Conservation (phyloP, 2,329 filamentous ascomycete species). For the Calonectria pteridis region DNA sequence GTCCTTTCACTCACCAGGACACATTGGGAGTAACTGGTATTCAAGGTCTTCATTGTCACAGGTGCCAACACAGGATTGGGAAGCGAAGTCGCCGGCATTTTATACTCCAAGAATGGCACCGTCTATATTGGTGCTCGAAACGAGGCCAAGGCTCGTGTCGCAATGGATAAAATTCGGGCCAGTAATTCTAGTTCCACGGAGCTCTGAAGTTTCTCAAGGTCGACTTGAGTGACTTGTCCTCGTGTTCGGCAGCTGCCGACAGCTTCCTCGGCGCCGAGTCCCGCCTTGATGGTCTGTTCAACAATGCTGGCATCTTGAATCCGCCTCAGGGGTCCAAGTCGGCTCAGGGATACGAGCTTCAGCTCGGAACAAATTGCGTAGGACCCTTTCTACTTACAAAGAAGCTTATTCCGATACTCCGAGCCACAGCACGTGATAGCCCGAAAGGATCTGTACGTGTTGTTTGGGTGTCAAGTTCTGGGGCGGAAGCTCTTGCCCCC, state of each 20-base stretch:
- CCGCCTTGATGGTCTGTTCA: constrained; percentile 42
- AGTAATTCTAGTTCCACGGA: constrained; percentile 49
- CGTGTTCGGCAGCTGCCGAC: not conserved
- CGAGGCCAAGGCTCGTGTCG: constrained; percentile 52
- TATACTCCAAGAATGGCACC: constrained; percentile 64
- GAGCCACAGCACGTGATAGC: constrained; percentile 44
- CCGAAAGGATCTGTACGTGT: constrained; percentile 46
- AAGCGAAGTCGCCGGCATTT: constrained; percentile 61
- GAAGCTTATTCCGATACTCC: constrained; percentile 39
- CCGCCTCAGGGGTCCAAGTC: constrained; percentile 52
- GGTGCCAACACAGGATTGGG: constrained; percentile 57
- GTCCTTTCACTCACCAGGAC: no score
- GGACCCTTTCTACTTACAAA: constrained; percentile 55
- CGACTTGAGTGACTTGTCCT: not conserved
- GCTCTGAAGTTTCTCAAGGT: not conserved
- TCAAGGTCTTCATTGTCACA: constrained; percentile 61
- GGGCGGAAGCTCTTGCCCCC: not conserved
- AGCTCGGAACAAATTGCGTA: constrained; percentile 55
- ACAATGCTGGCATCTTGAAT: constrained; percentile 58
- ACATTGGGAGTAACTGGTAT: not conserved
- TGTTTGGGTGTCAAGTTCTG: constrained; percentile 42
- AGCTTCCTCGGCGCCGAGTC: not conserved
- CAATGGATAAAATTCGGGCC: constrained; percentile 56
- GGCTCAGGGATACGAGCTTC: constrained; percentile 54
- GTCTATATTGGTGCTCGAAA: constrained; percentile 65